Evolutionary conservation across 2,329 filamentous ascomycete genomes (phyloP), one percentile per base, ranked within the genome.

Genomic region (Microdochium bolleyi): DNA sequence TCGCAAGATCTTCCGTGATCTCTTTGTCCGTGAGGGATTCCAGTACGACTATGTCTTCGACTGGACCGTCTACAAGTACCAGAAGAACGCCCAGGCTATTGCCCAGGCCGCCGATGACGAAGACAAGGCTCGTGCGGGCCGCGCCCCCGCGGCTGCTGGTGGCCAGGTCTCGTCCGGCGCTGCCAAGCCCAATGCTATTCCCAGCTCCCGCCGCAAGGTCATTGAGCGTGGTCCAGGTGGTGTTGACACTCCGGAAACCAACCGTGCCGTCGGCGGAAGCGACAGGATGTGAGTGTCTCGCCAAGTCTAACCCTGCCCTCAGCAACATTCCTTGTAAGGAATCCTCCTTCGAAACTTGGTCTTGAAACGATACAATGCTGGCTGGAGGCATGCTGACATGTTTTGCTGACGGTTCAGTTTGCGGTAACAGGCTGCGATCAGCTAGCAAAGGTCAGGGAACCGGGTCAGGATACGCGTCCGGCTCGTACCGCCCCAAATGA

Each of bases 1-100:
- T 54, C 90, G 94, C 75, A 97, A 97, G 87, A 97, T 99, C 76
- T 99, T 99, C 89, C 92, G 94, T 58, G 94, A 99, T 70, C 85
- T 99, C 55, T 99, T 99, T 67, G 94, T 99, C 62, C 91, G 94
- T 58, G 94, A 97, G 74, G 94, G 92, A 53, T 99, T 97, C 85
- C 94, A 99, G 78, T 97, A 99, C 73, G 94, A 99, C 75, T 97
- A 99, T 65, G 94, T 99, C 64, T 99, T 99, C 66, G 94, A 99
- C 77, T 99, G 94, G 94, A 99, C 94, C 55, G 94, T 97, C 66
- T 97, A 96, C 84, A 97, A 97, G 80, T 96, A 97, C 80, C 92
- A 96, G 83, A 96, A 96, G 86, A 97, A 96, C 64, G 92, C 92
- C 52, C 89, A 95, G 76, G 91, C 91, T 66, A 95, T 95, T 70